These are phyloP conservation scores for Solanum appendiculatum DNA, from an alignment of 257 asterid genomes.

Conservation along the genomic window DNA sequence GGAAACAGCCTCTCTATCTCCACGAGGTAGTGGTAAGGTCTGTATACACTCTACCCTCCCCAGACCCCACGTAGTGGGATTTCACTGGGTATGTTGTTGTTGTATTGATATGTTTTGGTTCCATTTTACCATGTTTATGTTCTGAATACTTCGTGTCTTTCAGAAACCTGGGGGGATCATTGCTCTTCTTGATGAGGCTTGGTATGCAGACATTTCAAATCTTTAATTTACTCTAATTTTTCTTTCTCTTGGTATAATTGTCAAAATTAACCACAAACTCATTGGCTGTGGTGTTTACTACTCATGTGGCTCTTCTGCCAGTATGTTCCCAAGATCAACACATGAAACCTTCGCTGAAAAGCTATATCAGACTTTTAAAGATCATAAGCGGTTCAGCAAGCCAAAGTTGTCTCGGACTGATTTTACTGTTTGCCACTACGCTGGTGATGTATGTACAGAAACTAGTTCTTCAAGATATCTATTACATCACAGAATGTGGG, in stretches of 20 bases:
- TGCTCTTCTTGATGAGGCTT: conserved; percentile 95
- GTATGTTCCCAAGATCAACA: conserved; percentile 97
- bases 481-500: neutral
- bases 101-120: neutral
- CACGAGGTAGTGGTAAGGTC: neutral
- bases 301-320: conserved; percentile 14
- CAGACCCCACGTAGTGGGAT: neutral
- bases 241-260: neutral
- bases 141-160: conserved; percentile 6
- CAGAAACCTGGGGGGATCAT: conserved; percentile 98
- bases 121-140: neutral
- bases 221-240: neutral
- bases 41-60: neutral
- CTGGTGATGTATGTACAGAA: conserved; percentile 76
- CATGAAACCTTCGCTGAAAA: conserved; percentile 78
- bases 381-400: conserved; percentile 80
- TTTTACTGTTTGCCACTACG: conserved; percentile 80
- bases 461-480: neutral
- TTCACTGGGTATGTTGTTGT: neutral
- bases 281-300: neutral
- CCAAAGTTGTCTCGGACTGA: conserved; percentile 83
- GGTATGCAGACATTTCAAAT: conserved; percentile 38
- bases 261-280: neutral
- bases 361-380: conserved; percentile 76
- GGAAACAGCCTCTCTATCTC: neutral